A percentile compares a stretch with the other conserved stretches of the same genome.
phyloP scores from a whole-genome alignment of 2,329 filamentous ascomycete species.

The Sporothrix brunneoviolacea region DNA sequence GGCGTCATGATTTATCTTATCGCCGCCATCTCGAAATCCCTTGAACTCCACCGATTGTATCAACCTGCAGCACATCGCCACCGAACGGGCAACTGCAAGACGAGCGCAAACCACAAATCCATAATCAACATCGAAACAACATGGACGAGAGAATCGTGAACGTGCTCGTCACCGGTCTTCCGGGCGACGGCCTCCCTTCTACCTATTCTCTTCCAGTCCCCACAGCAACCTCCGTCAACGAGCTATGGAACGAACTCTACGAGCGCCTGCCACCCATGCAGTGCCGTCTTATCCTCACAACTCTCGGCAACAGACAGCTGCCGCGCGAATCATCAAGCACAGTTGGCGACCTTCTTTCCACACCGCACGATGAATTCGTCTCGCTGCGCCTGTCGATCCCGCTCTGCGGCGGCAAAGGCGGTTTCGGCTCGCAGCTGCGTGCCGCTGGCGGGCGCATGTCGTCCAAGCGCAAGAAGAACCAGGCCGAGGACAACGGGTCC shows the following conservation, averaged over 20 bases:
- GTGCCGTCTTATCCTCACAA: slow-evolving; percentile 71
- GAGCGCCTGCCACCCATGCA: slow-evolving; percentile 51
- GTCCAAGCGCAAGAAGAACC: slow-evolving; percentile 77
- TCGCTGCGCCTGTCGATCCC: slow-evolving; percentile 74
- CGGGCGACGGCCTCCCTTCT: slow-evolving; percentile 74
- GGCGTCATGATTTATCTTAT: background rate
- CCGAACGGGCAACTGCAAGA: no score
- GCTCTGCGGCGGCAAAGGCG: slow-evolving; percentile 89
- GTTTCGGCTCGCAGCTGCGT: slow-evolving; percentile 93
- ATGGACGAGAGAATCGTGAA: slow-evolving; percentile 45
- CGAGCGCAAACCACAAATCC: background rate
- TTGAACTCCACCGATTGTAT: no score
- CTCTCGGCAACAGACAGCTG: slow-evolving; percentile 68
- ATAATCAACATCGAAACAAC: background rate
- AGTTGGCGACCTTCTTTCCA: slow-evolving; percentile 56
- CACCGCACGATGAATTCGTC: slow-evolving; percentile 59
- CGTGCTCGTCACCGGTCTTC: slow-evolving; percentile 77
- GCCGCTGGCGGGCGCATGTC: slow-evolving; percentile 98
- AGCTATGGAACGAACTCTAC: slow-evolving; percentile 59
- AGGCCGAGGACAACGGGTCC: slow-evolving; percentile 78
- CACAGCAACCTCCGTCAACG: slow-evolving; percentile 55
- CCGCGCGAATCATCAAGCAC: slow-evolving; percentile 43
- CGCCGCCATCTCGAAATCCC: background rate
- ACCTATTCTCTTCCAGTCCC: slow-evolving; percentile 72
- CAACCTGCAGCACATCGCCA: no score